Base-by-base conservation (phyloP, 2,329 filamentous ascomycete genomes). In the Penicillium olsonii region DNA sequence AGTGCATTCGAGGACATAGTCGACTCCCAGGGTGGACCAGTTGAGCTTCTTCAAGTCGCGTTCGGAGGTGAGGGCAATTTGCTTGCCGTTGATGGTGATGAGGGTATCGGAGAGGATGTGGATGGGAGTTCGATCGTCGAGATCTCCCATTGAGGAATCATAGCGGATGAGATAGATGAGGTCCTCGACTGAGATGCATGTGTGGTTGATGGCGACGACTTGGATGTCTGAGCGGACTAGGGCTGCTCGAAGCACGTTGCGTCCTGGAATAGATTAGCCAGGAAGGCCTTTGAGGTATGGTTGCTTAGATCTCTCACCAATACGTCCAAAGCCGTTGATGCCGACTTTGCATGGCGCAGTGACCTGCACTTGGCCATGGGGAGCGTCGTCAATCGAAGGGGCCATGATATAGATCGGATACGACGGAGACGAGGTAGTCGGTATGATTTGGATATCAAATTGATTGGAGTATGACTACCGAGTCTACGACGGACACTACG, bases 311-410 rank as follows among this genome's bases (percentile, higher is more conserved):
- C 22, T 48, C 52, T 11, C 38, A 66, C 63, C 91, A 77, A 96
- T 96, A 76, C 91, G 90, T 78, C 91, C 91, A 81, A 96, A 96
- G 74, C 91, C 90, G 84, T 95, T 95, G 85, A 94, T 95, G 74
- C 89, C 89, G 72, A 92, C 87, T 84, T 91, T 86, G 76, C 61
- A 64, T 19, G 51, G 46, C 8, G 56, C 49, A 12, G 48, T 26
- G 4, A 42, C 29, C 17, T 51, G 27, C n/a, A 53, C 31, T 19
- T 41, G 52, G 38, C 38, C 42, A 27, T 57, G 43, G 19, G 56
- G 45, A 38, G 56, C 52, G 19, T 63, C 59, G 44, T 58, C 56
- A 49, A 65, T 57, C 6, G 59, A 61, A 35, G 59, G 59, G 37
- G 59, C 57, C 59, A 61, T 60, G 24, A 18, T 31, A 20, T 31